Evolutionary conservation across 768 basidiomycete genomes (phyloP).

Genomic region (Russula olivacea): DNA sequence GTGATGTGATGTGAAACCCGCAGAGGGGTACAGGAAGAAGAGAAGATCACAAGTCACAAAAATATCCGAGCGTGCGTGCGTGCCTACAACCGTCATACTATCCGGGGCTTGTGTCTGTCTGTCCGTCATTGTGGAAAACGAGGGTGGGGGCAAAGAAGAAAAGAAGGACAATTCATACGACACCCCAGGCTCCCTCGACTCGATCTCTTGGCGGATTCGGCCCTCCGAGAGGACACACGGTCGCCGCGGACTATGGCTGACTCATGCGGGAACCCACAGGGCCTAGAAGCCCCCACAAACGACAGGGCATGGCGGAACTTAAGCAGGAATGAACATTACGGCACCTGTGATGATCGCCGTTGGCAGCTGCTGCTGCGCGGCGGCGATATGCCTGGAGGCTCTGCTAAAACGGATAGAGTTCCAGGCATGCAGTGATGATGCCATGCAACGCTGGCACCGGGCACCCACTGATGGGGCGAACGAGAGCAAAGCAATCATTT

Average conservation of each 20-base stretch:
- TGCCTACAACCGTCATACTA: not conserved
- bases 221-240: not conserved
- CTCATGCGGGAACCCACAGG: not conserved
- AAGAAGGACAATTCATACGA: not conserved
- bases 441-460: slow-evolving; percentile 5
- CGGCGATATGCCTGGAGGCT: not conserved
- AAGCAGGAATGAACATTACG: slow-evolving; percentile 9
- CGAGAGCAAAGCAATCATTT: not conserved
- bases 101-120: not conserved
- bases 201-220: no score
- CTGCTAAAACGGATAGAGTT: not conserved
- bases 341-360: slow-evolving; percentile 18
- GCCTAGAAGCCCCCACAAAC: slow-evolving; percentile 11
- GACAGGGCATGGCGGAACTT: slow-evolving; percentile 11
- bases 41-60: slow-evolving; percentile 8
- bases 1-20: slow-evolving; percentile 4
- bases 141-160: not conserved
- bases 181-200: no score
- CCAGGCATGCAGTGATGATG: slow-evolving; percentile 3
- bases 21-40: not conserved
- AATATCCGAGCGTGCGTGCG: slow-evolving; percentile 2
- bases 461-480: not conserved
- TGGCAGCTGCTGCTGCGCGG: slow-evolving; percentile 3
- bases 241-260: not conserved
- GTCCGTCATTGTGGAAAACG: not conserved